phyloP scores from a whole-genome alignment of 2,329 filamentous ascomycete species.

The Alternaria angustiovoidea region DNA sequence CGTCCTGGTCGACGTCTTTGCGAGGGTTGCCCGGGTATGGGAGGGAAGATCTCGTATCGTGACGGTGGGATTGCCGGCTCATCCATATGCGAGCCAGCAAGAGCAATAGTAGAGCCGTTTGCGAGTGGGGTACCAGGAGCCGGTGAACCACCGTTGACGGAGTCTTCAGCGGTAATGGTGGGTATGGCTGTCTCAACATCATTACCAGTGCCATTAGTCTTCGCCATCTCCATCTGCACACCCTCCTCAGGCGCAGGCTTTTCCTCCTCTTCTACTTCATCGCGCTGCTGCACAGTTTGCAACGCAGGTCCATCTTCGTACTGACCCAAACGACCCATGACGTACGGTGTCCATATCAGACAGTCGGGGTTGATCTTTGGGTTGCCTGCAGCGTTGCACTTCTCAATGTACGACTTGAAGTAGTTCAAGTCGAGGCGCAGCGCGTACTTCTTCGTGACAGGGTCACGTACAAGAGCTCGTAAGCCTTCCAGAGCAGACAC shows the following conservation, averaged over 20 bases:
- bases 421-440: conserved; percentile 86
- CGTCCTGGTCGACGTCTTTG: conserved; percentile 47
- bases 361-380: conserved; percentile 81
- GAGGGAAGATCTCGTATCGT: conserved; percentile 81
- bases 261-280: conserved; percentile 67
- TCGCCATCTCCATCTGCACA: conserved; percentile 49
- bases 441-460: conserved; percentile 86
- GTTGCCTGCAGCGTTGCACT: conserved; percentile 89
- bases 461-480: conserved; percentile 87
- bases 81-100: conserved; percentile 41
- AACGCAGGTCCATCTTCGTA: conserved; percentile 84
- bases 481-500: conserved; percentile 92
- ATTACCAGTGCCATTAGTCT: conserved; percentile 32
- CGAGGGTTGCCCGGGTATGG: conserved; percentile 61
- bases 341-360: conserved; percentile 94
- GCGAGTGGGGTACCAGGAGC: conserved; percentile 43
- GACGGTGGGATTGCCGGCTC: conserved; percentile 67
- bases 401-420: conserved; percentile 85
- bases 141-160: conserved; percentile 41
- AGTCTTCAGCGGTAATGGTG: conserved; percentile 37
- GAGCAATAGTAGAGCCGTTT: conserved; percentile 40
- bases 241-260: conserved; percentile 54
- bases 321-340: conserved; percentile 88
- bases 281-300: conserved; percentile 85
- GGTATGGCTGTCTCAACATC: conserved; percentile 29